Evolutionary conservation across 2,329 filamentous ascomycete genomes (phyloP), one percentile per base, ranked within the genome.

Genomic region (Bipolaris gigantea): DNA sequence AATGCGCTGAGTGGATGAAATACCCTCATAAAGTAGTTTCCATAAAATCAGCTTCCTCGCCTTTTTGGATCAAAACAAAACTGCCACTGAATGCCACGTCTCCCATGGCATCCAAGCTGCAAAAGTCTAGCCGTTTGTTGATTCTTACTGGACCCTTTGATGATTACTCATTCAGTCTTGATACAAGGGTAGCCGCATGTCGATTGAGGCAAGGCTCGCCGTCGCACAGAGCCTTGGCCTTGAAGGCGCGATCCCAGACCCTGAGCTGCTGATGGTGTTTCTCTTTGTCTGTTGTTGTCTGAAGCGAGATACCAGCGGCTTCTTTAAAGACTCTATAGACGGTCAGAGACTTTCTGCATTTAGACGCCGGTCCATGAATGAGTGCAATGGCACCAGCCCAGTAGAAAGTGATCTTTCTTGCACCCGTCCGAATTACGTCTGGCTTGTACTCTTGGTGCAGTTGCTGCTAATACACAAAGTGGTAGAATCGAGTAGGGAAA

Each of bases 101-200:
- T 6, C 77, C 77, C 75, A 82, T 81, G 21, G 81, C 72, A 55
- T 82, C 80, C 52, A 81, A 77, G 46, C 75, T 73, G 50, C 80
- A 73, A 57, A 72, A 79, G 45, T 75, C 71, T 18, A 69, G 50
- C 72, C 70, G 73, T 41, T 66, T 59, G 5, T 67, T 70, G 15
- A 70, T 67, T 7, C 71, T 56, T 0, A 74, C 52, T 10, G 56
- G 54, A 48, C 5, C 61, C 48, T 15, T 54, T 45, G 2, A 61
- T 55, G 32, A 27, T 25, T 63, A 50, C 19, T 64, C 64, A 18
- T 65, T 62, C 16, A 74, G 48, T 32, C 59, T 60, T 3, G 56
- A 54, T 46, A 73, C 63, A 2, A 73, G 60, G 1, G 60, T 51
- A 19, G 57, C 53, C 3, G 68, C 55, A 53, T 73, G 68, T 27